Percentiles rank a stretch among this genome's conserved stretches.
Evolutionary conservation across 2,329 filamentous ascomycete species (phyloP).

Genomic region (Xylaria polymorpha): DNA sequence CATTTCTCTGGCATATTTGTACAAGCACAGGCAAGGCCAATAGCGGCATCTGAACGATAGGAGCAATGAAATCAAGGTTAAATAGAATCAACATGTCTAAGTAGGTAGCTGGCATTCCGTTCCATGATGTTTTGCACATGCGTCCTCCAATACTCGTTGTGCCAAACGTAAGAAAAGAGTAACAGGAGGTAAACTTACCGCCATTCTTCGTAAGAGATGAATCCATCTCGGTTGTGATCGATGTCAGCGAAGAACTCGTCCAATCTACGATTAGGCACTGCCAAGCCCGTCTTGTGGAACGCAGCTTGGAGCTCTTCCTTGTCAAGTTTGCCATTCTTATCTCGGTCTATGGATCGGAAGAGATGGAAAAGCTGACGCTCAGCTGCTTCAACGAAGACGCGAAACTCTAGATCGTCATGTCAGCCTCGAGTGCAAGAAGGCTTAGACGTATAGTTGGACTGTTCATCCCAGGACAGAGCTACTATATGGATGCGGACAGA

Average conservation of each 20-base stretch:
- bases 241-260: conserved; percentile 90
- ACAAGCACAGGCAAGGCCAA: not conserved
- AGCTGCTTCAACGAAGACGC: conserved; percentile 85
- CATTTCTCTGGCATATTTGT: conserved; percentile 2
- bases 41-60: not conserved
- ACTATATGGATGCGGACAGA: conserved; percentile 56
- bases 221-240: conserved; percentile 88
- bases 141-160: not conserved
- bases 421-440: conserved; percentile 24
- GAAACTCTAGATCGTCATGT: conserved; percentile 76
- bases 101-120: conserved; percentile 1
- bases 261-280: conserved; percentile 80
- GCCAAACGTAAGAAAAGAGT: not conserved
- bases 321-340: conserved; percentile 87
- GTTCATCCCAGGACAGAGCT: conserved; percentile 21
- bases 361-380: conserved; percentile 84
- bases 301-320: conserved; percentile 84
- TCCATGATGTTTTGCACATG: not conserved
- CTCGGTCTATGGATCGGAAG: conserved; percentile 87
- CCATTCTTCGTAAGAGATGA: conserved; percentile 94
- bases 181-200: conserved; percentile 72
- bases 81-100: conserved; percentile 9
- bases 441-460: conserved; percentile 5
- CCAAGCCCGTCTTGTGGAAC: conserved; percentile 81
- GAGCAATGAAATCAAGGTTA: not conserved